A percentile compares a stretch with the other conserved stretches of the same genome.
phyloP scores from a whole-genome alignment of 2,329 filamentous ascomycete genomes.

The Claviceps quebecensis region DNA sequence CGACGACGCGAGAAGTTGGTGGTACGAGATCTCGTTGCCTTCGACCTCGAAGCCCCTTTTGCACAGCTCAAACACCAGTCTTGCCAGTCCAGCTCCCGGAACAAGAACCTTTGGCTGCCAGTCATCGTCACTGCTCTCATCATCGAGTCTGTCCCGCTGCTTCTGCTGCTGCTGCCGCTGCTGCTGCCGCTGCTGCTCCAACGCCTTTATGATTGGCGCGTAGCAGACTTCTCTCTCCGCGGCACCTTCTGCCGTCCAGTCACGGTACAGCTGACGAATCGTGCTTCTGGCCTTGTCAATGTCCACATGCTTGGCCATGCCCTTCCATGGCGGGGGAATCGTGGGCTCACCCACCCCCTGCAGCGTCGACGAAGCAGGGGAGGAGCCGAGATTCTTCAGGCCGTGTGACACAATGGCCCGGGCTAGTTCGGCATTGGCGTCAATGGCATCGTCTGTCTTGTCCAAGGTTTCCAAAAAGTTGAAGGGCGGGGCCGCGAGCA shows the following conservation, averaged over 20 bases:
- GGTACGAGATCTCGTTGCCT: conserved; percentile 94
- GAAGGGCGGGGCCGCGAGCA: conserved; percentile 71
- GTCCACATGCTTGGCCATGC: conserved; percentile 56
- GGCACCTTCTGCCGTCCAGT: conserved; percentile 74
- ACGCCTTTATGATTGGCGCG: conserved; percentile 52
- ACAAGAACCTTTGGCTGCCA: conserved; percentile 56
- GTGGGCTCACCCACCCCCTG: conserved; percentile 22
- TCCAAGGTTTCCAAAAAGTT: conserved; percentile 66
- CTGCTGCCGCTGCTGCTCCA: conserved; percentile 37
- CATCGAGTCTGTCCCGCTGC: conserved; percentile 22
- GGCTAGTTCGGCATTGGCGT: conserved; percentile 72
- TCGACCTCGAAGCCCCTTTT: conserved; percentile 58
- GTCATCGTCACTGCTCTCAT: conserved; percentile 17
- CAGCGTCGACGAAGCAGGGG: conserved; percentile 24
- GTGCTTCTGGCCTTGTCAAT: conserved; percentile 88
- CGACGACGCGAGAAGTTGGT: conserved; percentile 78
- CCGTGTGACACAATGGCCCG: conserved; percentile 61
- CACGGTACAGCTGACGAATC: conserved; percentile 83
- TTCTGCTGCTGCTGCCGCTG: conserved; percentile 23
- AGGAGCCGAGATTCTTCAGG: conserved; percentile 47
- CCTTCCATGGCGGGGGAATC: conserved; percentile 52
- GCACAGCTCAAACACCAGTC: conserved; percentile 80
- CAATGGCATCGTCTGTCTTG: conserved; percentile 74
- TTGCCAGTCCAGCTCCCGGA: conserved; percentile 77
- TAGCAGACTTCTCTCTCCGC: conserved; percentile 67